Base-by-base conservation (phyloP, 805 yeast species). In the Schwanniomyces sp. region DNA sequence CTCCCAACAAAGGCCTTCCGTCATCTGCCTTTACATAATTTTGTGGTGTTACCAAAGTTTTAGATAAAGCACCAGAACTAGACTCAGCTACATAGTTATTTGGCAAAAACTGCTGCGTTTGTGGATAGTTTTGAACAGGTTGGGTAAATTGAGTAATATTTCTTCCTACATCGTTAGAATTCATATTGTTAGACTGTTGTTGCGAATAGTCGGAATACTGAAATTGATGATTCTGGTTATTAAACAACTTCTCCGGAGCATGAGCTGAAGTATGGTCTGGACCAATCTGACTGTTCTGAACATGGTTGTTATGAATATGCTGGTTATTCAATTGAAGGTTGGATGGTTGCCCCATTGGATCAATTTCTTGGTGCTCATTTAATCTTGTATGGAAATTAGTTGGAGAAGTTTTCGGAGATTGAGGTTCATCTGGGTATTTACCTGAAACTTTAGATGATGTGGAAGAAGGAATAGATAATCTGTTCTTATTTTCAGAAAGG, bases 1-100 rank as follows among this genome's bases (percentile, higher is more conserved):
- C 90, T 1, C 96, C 96, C 5, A 89, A 64, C 18, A 85, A 68
- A 3, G 91, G 89, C 44, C 88, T 69, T 1, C 86, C 85, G 54
- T 84, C 88, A 40, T 83, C 87, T 2, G 79, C 59, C 40, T 71
- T 72, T 17, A 70, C 67, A 40, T 74, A 66, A 43, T 76, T 79
- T 48, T 74, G 79, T 0, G 76, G 78, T 7, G 81, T 70, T 16
- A 78, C 73, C 36, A 74, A 58, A 10, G 63, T 66, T 34, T 63
- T 58, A 40, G 36, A 28, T 18, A 32, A 26, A 12, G 39, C 45
- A 14, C 25, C 21, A 14, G 41, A 7, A 26, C 14, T n/a, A 10
- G 16, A 34, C 11, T 24, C 28, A 4, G 54, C 41, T 27, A 52
- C 52, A 10, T 32, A 32, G 25, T 21, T 37, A 8, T 39, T 39